phyloP scores from a whole-genome alignment of 2,329 filamentous ascomycete genomes.

The Ophiocordyceps robertsii region DNA sequence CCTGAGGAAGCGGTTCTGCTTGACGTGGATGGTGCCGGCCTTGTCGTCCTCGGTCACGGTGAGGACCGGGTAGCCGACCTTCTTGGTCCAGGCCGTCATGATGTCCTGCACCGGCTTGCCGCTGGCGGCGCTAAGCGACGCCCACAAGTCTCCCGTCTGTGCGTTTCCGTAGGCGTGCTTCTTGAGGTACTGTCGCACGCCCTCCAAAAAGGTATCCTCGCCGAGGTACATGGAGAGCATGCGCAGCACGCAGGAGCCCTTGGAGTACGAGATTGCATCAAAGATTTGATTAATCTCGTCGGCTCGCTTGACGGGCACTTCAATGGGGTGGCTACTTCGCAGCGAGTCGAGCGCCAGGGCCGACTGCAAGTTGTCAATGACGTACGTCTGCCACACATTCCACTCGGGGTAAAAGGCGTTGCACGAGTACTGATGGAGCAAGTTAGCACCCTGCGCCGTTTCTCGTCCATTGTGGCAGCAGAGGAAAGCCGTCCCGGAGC shows the following conservation, averaged over 20 bases:
- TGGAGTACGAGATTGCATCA: constrained; percentile 93
- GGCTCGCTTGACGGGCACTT: constrained; percentile 88
- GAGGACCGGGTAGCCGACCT: constrained; percentile 85
- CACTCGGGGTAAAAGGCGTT: constrained; percentile 94
- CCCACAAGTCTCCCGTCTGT: constrained; percentile 81
- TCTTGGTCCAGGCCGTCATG: constrained; percentile 95
- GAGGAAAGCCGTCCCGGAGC: neutral
- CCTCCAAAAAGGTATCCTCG: constrained; percentile 85
- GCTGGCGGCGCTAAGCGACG: constrained; percentile 72
- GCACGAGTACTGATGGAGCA: constrained; percentile 52
- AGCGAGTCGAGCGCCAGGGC: constrained; percentile 81
- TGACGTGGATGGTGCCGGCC: constrained; percentile 64
- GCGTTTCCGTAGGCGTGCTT: constrained; percentile 97
- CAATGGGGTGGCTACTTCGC: constrained; percentile 89
- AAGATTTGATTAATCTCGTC: constrained; percentile 98
- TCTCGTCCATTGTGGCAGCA: too few species aligned
- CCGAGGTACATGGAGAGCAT: constrained; percentile 96
- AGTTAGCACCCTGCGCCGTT: neutral
- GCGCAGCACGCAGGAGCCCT: constrained; percentile 87
- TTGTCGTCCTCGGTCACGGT: constrained; percentile 57
- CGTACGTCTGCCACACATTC: constrained; percentile 95
- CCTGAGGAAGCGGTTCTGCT: constrained; percentile 89
- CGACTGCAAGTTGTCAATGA: constrained; percentile 81
- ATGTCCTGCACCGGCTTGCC: constrained; percentile 82
- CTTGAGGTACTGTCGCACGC: constrained; percentile 80